These are phyloP conservation scores for Neurospora cerealis DNA, from an alignment of 495 filamentous ascomycete species.

Conservation along the genomic window DNA sequence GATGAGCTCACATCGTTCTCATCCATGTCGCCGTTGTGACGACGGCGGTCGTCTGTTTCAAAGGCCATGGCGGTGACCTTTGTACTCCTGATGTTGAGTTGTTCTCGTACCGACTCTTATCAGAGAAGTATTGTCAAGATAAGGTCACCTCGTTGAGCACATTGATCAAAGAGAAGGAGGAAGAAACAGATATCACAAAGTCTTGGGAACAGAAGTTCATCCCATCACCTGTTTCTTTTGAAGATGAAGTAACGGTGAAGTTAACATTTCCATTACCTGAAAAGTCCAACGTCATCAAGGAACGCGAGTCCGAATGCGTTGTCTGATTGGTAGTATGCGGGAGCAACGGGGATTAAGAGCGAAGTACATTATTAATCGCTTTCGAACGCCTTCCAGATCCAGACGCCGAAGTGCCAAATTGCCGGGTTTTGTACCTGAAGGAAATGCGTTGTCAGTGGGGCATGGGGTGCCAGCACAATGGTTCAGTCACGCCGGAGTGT, in stretches of 20 bases:
- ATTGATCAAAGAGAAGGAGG: background rate
- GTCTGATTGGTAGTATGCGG: background rate
- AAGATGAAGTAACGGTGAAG: background rate
- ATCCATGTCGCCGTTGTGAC: background rate
- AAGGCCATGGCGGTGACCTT: background rate
- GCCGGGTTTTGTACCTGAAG: background rate
- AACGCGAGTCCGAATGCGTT: background rate
- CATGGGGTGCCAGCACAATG: background rate
- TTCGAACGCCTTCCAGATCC: background rate
- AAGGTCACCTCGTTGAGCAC: background rate
- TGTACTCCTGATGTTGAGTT: background rate
- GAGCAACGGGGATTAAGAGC: background rate
- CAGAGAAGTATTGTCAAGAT: background rate
- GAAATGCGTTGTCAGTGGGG: background rate
- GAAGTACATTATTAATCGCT: background rate
- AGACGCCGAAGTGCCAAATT: background rate
- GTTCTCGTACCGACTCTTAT: background rate
- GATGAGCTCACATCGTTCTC: constrained; percentile 10
- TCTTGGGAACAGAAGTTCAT: background rate
- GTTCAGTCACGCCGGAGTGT: background rate
- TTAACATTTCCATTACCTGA: background rate
- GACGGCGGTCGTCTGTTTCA: background rate
- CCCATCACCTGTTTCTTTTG: background rate
- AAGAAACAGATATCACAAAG: background rate
- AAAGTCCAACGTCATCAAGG: background rate